Percentiles rank a stretch among this genome's conserved stretches.
Evolutionary conservation across 23 red algal species (phyloP).

Genomic region (Gracilaria domingensis): DNA sequence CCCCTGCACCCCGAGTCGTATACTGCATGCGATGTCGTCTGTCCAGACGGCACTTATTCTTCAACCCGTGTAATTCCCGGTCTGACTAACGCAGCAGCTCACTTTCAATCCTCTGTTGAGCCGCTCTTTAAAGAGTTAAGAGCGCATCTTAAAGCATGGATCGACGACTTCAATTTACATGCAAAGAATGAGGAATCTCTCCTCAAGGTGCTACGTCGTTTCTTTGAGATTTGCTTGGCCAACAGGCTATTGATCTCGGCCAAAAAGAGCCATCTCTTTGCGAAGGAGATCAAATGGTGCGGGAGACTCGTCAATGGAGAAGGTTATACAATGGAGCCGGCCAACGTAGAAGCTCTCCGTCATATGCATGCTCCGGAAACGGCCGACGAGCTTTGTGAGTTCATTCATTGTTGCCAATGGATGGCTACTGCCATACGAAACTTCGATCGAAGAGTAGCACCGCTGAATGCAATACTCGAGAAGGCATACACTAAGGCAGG

Average conservation of each 20-base stretch:
- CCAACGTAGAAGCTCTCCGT: not conserved
- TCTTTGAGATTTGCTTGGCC: slow-evolving; percentile 37
- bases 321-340: slow-evolving; percentile 21
- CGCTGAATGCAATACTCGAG: not conserved
- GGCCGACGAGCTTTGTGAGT: slow-evolving; percentile 17
- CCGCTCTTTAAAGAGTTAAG: slow-evolving; percentile 30
- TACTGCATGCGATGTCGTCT: slow-evolving; percentile 16
- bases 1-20: slow-evolving; percentile 34
- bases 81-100: slow-evolving; percentile 18
- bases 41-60: slow-evolving; percentile 22
- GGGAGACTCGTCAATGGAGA: slow-evolving; percentile 18
- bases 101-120: slow-evolving; percentile 49
- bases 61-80: slow-evolving; percentile 38
- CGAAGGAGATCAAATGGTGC: slow-evolving; percentile 26
- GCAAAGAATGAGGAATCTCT: not conserved
- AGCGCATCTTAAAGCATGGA: slow-evolving; percentile 42
- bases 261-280: slow-evolving; percentile 8
- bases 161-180: slow-evolving; percentile 52
- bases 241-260: slow-evolving; percentile 18
- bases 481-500: not conserved
- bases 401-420: slow-evolving; percentile 33
- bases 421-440: slow-evolving; percentile 22
- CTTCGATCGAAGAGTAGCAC: not conserved
- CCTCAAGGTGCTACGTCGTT: not conserved
- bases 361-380: slow-evolving; percentile 8